Evolutionary conservation across 495 filamentous ascomycete genomes (phyloP), one percentile per base, ranked within the genome.

Genomic region (Penicillium ucsense): DNA sequence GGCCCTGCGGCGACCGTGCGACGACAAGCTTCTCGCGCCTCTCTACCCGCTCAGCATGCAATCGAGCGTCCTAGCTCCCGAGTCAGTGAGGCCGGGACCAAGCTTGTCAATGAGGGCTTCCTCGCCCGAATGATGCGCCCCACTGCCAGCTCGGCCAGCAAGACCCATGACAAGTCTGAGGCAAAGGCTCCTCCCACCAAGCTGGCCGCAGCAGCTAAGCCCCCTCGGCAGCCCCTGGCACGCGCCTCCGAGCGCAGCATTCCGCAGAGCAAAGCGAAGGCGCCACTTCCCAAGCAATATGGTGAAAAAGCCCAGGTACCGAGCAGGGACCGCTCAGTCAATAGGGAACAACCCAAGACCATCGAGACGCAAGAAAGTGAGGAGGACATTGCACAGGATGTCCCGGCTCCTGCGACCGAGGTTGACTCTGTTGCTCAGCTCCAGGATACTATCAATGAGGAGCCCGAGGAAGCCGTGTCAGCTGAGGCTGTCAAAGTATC

Each of bases 51-150:
- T 31, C 62, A 66, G 30, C 51, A 61, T 29, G 53, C 53, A 8
- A 52, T 42, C 30, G 70, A 74, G 20, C 68, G 69, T n/a, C 64
- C 70, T 3, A 65, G 59, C 44, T 68, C 72, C 11, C 67, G 71
- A 27, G 48, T 58, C 27, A 75, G 71, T 52, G 70, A 63, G 33
- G 57, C 40, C 4, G 68, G 60, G 44, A 39, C 44, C 31, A 71
- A 65, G 46, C 63, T 79, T 2, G 73, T 83, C 3, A 82, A 86
- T 55, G 84, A 89, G 45, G 66, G 83, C 3, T 96, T 96, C 66
- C 73, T 96, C 10, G 87, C 86, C 6, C 74, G 89, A 47, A 94
- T 96, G 89, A 95, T 88, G 88, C 80, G 88, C 8, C 89, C 89
- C 4, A 96, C 89, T 6, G 79, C 85, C 27, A 79, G 80, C 47